Conservation (phyloP, 805 yeast genomes). For the Kazachstania africana region DNA sequence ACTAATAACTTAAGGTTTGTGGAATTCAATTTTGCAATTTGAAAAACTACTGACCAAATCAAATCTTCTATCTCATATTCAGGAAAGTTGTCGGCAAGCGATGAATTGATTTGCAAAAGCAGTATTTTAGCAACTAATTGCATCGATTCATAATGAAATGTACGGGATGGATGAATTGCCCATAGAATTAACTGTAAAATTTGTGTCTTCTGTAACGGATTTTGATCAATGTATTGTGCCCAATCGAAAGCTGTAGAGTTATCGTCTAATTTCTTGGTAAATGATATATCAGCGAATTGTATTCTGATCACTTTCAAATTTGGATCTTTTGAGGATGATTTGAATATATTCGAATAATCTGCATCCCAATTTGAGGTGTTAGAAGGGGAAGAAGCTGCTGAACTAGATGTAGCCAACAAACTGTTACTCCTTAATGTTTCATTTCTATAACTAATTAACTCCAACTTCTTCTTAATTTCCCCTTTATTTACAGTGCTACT, state of each 20-base stretch:
- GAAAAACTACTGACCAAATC: conserved; percentile 27
- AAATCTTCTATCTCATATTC: conserved; percentile 28
- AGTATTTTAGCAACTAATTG: conserved; percentile 22
- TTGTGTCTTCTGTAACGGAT: conserved; percentile 13
- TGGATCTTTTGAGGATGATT: background rate
- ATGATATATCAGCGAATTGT: conserved; percentile 13
- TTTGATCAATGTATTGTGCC: conserved; percentile 21
- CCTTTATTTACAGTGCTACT: conserved; percentile 19
- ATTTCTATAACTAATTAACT: conserved; percentile 52
- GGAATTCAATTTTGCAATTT: conserved; percentile 26
- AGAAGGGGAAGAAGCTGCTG: background rate
- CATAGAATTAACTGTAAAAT: conserved; percentile 22
- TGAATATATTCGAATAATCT: conserved; percentile 1
- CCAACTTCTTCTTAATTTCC: conserved; percentile 35
- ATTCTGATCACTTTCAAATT: conserved; percentile 24
- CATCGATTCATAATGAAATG: conserved; percentile 20
- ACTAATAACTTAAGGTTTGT: conserved; percentile 13
- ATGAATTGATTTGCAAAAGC: conserved; percentile 18
- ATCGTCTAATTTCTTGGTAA: conserved; percentile 18
- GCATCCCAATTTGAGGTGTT: background rate
- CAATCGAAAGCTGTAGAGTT: conserved; percentile 22
- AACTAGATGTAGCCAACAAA: conserved; percentile 1
- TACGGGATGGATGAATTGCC: conserved; percentile 24
- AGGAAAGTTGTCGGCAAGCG: conserved; percentile 15
- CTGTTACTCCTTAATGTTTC: conserved; percentile 54